These are phyloP conservation scores for Secale cereale DNA, from an alignment of 176 grass and related monocot genomes.

Conservation along the genomic window DNA sequence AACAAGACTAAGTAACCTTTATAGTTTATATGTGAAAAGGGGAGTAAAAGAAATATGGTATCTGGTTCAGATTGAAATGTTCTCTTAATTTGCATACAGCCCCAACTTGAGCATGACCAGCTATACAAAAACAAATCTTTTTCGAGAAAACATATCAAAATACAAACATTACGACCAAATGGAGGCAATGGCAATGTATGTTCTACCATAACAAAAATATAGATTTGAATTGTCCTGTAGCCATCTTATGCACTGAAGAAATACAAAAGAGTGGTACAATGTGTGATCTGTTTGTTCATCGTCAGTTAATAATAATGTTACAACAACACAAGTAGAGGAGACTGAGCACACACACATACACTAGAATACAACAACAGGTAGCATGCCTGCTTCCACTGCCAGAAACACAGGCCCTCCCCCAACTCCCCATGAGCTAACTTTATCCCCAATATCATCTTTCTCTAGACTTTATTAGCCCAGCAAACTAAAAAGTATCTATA, in stretches of 20 bases:
- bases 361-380: conserved; percentile 7
- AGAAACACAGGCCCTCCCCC: too few relatives aligned
- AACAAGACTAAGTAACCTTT: too few relatives aligned
- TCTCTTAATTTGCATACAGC: too few relatives aligned
- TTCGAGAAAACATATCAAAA: too few relatives aligned
- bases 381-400: background rate
- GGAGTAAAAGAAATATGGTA: too few relatives aligned
- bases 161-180: too few relatives aligned
- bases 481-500: conserved; percentile 41
- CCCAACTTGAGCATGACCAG: too few relatives aligned
- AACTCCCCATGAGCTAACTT: background rate
- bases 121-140: too few relatives aligned
- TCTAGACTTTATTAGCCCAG: conserved; percentile 6
- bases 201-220: background rate
- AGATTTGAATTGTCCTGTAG: background rate
- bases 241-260: conserved; percentile 13
- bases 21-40: too few relatives aligned
- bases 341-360: background rate
- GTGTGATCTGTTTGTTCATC: conserved; percentile 26
- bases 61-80: too few relatives aligned
- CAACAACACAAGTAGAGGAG: conserved; percentile 29
- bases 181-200: background rate
- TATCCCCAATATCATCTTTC: conserved; percentile 19
- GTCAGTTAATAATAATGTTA: conserved; percentile 16
- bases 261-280: conserved; percentile 8